Conservation (phyloP, 225 moss, liverwort and hornwort genomes). For the Physcomitrium patens region DNA sequence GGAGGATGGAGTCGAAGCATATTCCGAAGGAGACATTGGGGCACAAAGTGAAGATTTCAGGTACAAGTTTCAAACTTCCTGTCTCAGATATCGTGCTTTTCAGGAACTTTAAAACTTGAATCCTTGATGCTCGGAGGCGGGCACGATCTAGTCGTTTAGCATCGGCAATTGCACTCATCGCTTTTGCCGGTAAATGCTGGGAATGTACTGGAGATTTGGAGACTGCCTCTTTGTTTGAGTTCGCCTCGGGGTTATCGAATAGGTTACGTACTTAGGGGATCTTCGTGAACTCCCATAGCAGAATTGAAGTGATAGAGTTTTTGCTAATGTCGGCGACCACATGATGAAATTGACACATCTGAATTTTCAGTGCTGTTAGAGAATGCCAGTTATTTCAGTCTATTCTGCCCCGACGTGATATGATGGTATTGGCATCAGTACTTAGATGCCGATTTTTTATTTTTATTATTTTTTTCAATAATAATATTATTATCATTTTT, state of each 20-base stretch:
- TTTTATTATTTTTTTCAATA: no score
- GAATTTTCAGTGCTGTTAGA: conserved; percentile 5
- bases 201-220: conserved; percentile 10
- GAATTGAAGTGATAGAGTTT: neutral
- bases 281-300: neutral
- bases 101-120: conserved; percentile 8
- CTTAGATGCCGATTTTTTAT: neutral
- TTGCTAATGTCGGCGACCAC: neutral
- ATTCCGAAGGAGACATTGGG: conserved; percentile 39
- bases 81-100: neutral
- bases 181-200: neutral
- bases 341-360: neutral
- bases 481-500: neutral
- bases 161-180: neutral
- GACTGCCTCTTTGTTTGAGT: neutral
- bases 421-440: neutral
- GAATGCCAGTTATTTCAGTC: neutral
- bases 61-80: conserved; percentile 22
- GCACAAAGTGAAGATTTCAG: conserved; percentile 43
- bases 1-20: conserved; percentile 38
- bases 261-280: neutral
- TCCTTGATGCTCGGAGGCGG: neutral
- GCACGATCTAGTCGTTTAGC: conserved; percentile 8
- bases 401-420: neutral
- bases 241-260: neutral